Evolutionary conservation across 2,329 filamentous ascomycete genomes (phyloP).

Genomic region (Ascochyta koolunga): DNA sequence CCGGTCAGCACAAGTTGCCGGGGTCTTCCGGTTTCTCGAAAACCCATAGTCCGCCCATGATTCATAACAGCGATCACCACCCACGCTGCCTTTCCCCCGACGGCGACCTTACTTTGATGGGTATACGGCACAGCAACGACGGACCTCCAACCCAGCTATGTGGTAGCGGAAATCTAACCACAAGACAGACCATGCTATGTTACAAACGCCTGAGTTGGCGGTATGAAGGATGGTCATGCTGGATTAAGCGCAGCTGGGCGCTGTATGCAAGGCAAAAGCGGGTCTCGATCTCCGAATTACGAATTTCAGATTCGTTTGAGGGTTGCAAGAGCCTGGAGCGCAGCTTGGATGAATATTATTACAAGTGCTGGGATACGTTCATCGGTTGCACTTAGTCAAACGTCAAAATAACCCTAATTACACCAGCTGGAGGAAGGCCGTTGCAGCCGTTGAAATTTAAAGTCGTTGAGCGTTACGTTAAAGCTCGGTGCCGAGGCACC

Average conservation of each 20-base stretch:
- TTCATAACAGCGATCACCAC: conserved; percentile 21
- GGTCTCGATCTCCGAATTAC: conserved; percentile 3
- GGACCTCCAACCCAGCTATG: conserved; percentile 29
- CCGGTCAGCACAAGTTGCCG: conserved; percentile 10
- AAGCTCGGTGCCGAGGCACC: conserved; percentile 15
- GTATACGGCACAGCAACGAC: conserved; percentile 25
- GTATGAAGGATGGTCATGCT: conserved; percentile 6
- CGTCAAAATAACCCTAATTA: conserved; percentile 25
- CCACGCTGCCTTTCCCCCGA: conserved; percentile 16
- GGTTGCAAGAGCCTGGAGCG: conserved; percentile 5
- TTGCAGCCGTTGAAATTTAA: conserved; percentile 26
- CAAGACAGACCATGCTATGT: conserved; percentile 6
- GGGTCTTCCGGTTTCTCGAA: conserved; percentile 5
- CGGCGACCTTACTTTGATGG: conserved; percentile 21
- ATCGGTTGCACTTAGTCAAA: conserved; percentile 27
- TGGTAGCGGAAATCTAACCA: conserved; percentile 31
- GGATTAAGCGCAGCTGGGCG: conserved; percentile 7
- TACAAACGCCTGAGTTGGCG: conserved; percentile 5
- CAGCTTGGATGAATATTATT: not conserved
- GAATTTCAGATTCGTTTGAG: not conserved
- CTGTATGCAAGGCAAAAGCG: conserved; percentile 2
- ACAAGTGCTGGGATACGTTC: conserved; percentile 16
- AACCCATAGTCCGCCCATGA: conserved; percentile 12
- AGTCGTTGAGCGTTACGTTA: conserved; percentile 15
- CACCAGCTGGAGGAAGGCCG: conserved; percentile 9